Base-by-base conservation (phyloP, 768 basidiomycete species). In the Lentinula raphanica region DNA sequence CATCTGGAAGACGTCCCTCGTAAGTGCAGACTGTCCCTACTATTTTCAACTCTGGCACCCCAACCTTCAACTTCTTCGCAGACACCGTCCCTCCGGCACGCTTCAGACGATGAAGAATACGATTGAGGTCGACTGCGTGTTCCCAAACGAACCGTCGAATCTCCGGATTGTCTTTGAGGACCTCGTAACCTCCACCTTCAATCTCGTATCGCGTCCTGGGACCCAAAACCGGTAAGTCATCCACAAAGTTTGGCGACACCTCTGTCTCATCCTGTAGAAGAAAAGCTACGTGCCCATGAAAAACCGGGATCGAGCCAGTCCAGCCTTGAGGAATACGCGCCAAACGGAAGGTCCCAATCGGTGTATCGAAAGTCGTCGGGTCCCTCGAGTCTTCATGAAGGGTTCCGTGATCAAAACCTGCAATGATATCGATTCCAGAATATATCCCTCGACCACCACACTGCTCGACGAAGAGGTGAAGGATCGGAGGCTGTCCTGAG, bases 21-120 rank as follows among this genome's bases (percentile, higher is more conserved):
- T 65, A 70, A 0, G 71, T 74, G 40, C 74, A 76, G 0, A 58
- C 58, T 21, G 78, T 72, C 0, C 76, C 74, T 0, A 80, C 51
- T 1, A 77, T 66, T 0, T 58, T 48, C 0, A 68, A 58, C 46
- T 63, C 51, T 8, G 49, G 40, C 4, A 38, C 46, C 31, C 64
- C 69, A 1, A 70, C 19, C 0, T 56, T 9, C 3, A 60, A 27
- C 42, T 71, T 71, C 32, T 60, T 49, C 3, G 57, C 65, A 3
- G 66, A 69, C 36, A 71, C 67, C 3, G 71, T 75, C 0, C 61
- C 70, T 4, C 74, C 70, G 3, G 59, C 56, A 36, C 64, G 60
- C 27, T 64, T 68, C 3, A 78, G 64, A 1, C 67, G 54, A 28
- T 72, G 68, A 0, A 77, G 59, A 12, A 77, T 60, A 3, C 71